Percentiles rank a stretch among this genome's conserved stretches.
These are phyloP conservation scores for Kluyveromyces lactis DNA, from an alignment of 805 yeast genomes.

Conservation along the genomic window DNA sequence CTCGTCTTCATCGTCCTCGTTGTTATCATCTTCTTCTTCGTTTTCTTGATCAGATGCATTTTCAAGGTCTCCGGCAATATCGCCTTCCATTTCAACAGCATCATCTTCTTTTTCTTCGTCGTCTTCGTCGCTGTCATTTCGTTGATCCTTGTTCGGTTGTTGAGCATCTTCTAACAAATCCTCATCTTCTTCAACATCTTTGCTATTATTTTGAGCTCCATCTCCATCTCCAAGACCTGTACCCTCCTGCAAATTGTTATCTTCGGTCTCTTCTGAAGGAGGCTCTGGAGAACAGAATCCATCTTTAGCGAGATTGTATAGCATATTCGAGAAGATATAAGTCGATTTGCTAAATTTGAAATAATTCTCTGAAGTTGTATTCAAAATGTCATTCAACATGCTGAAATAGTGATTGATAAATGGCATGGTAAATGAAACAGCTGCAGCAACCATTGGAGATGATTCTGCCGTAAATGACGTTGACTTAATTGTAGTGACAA, in stretches of 20 bases:
- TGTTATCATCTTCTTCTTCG: constrained; percentile 40
- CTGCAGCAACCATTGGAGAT: constrained; percentile 36
- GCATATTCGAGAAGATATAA: constrained; percentile 44
- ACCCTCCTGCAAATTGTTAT: constrained; percentile 70
- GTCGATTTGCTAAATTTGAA: constrained; percentile 51
- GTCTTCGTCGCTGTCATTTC: constrained; percentile 49
- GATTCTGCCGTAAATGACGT: constrained; percentile 33
- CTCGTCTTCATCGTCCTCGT: constrained; percentile 57
- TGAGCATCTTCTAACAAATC: constrained; percentile 76
- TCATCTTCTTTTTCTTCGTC: constrained; percentile 66
- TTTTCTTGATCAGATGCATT: constrained; percentile 65
- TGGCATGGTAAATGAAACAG: constrained; percentile 53
- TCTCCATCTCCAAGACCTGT: constrained; percentile 91
- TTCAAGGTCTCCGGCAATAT: constrained; percentile 90
- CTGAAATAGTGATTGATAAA: constrained; percentile 50
- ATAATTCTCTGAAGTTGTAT: constrained; percentile 42
- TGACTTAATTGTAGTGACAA: constrained; percentile 29
- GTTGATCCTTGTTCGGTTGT: constrained; percentile 63
- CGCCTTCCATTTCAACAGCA: constrained; percentile 93
- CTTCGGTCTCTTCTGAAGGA: constrained; percentile 50
- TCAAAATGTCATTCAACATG: constrained; percentile 37
- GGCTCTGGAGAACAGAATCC: constrained; percentile 94
- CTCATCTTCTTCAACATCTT: constrained; percentile 86
- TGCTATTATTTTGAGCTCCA: constrained; percentile 73
- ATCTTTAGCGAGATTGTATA: constrained; percentile 55